Percentiles rank a stretch among this genome's conserved stretches.
Conservation (phyloP, 345 rosid species). For the Viola odorata region DNA sequence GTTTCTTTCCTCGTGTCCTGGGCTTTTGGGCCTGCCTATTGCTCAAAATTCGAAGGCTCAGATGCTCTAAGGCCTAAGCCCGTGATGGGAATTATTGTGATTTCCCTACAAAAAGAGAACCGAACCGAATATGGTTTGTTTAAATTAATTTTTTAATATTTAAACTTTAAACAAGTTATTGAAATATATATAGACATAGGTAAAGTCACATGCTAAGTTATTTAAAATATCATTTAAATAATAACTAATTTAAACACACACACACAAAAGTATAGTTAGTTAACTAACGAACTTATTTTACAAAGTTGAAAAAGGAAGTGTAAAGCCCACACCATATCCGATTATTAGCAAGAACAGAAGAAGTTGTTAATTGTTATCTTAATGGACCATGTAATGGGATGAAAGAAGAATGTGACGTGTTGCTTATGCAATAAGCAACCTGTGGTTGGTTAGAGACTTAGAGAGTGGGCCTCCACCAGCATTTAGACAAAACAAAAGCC, state of each 20-base stretch:
- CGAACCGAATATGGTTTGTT: too few relatives aligned
- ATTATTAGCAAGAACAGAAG: neutral
- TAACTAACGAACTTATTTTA: too few relatives aligned
- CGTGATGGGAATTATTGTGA: too few relatives aligned
- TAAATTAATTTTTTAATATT: too few relatives aligned
- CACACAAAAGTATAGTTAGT: too few relatives aligned
- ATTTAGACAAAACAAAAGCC: neutral
- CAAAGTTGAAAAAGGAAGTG: neutral
- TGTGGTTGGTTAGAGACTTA: neutral
- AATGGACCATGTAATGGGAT: neutral
- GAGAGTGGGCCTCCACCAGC: slow-evolving; percentile 11
- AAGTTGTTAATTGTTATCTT: neutral
- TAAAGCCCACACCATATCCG: neutral
- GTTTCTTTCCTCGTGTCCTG: too few relatives aligned
- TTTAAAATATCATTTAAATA: neutral
- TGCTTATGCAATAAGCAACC: slow-evolving; percentile 2
- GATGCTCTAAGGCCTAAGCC: too few relatives aligned
- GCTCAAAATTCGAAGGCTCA: too few relatives aligned
- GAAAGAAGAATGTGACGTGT: neutral
- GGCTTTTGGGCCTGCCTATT: too few relatives aligned
- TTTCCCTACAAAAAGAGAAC: too few relatives aligned
- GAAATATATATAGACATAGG: too few relatives aligned
- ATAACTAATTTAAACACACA: too few relatives aligned
- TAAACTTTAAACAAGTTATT: neutral
- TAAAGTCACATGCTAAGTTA: neutral